Evolutionary conservation across 805 yeast genomes (phyloP), one percentile per base, ranked within the genome.

Genomic region (Candida silvatica): DNA sequence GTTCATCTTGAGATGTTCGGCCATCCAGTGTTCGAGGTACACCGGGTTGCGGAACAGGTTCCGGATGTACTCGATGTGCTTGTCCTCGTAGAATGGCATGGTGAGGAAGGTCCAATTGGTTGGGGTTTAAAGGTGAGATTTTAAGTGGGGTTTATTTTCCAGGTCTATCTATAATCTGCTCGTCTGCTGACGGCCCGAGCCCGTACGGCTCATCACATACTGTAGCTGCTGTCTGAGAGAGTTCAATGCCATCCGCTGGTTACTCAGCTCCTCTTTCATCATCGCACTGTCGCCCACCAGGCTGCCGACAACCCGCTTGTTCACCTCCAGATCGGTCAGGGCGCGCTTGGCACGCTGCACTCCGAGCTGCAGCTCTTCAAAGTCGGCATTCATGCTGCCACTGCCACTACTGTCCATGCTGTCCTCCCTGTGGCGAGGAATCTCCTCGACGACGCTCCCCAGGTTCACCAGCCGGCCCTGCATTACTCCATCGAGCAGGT

Each of bases 1-100:
- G 48, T 84, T 86, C 67, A 92, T 58, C 22, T 97, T 68, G 33
- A 92, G 64, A 54, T 92, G 97, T 49, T 92, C 97, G 8, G 85
- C 74, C 34, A 88, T 58, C 92, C 95, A 86, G 58, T 86, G 88
- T 47, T 81, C 87, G 20, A 77, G 62, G 51, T 80, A 70, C 52
- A 76, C 68, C 36, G 70, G 64, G 42, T 69, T 64, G 32, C 66
- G 58, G 45, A 79, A 78, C 29, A 80, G 57, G 2, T 72, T 56
- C 37, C 65, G 60, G 22, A 81, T 66, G 52, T 77, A 81, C 16
- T 57, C 51, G 16, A 79, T 64, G 50, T 81, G 90, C 47, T 74
- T 15, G 1, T 46, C 43, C 15, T 37, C 30, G 17, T 44, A 29
- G 12, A 44, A 33, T 17, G 12, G 27, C 8, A 15, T n/a, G n/a